These are phyloP conservation scores for Cutaneotrichosporon sp. DNA, from an alignment of 1,284 basidiomycete genomes.

Conservation along the genomic window DNA sequence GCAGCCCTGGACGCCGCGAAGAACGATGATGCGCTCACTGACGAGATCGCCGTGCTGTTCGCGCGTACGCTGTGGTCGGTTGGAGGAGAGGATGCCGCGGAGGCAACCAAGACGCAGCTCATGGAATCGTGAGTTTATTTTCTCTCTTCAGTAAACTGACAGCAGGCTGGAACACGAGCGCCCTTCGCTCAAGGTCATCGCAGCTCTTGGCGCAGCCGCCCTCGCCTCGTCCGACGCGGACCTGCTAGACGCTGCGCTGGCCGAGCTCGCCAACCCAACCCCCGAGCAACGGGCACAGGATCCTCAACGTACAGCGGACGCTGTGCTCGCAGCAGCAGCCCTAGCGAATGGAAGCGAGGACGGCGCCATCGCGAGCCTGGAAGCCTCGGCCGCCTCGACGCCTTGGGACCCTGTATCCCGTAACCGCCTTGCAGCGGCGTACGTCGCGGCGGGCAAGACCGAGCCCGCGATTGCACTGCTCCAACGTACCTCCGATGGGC, in stretches of 20 bases:
- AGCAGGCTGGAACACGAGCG: conserved; percentile 63
- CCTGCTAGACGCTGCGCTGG: conserved; percentile 80
- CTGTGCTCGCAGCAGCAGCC: conserved; percentile 37
- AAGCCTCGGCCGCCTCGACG: conserved; percentile 17
- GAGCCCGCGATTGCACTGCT: conserved; percentile 42
- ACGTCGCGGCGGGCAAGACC: conserved; percentile 32
- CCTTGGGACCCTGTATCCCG: conserved; percentile 15
- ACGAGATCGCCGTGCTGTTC: conserved; percentile 72
- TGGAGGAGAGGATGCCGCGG: conserved; percentile 69
- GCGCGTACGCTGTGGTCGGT: conserved; percentile 79
- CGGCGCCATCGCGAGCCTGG: conserved; percentile 25
- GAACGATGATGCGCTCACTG: conserved; percentile 58
- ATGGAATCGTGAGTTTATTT: conserved; percentile 69
- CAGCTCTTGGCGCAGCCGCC: conserved; percentile 80
- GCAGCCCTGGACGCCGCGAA: conserved; percentile 61
- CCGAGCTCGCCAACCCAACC: conserved; percentile 63
- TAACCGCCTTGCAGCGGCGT: conserved; percentile 30
- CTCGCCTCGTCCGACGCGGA: conserved; percentile 73
- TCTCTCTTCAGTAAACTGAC: neutral
- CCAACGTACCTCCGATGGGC: neutral
- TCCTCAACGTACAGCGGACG: conserved; percentile 33
- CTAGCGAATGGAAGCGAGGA: conserved; percentile 22
- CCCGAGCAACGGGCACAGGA: conserved; percentile 32
- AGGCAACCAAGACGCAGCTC: conserved; percentile 74
- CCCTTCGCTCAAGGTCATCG: conserved; percentile 66